A percentile compares a stretch with the other conserved stretches of the same genome.
Evolutionary conservation across 1,284 basidiomycete species (phyloP).

Genomic region (Malassezia obtusa): DNA sequence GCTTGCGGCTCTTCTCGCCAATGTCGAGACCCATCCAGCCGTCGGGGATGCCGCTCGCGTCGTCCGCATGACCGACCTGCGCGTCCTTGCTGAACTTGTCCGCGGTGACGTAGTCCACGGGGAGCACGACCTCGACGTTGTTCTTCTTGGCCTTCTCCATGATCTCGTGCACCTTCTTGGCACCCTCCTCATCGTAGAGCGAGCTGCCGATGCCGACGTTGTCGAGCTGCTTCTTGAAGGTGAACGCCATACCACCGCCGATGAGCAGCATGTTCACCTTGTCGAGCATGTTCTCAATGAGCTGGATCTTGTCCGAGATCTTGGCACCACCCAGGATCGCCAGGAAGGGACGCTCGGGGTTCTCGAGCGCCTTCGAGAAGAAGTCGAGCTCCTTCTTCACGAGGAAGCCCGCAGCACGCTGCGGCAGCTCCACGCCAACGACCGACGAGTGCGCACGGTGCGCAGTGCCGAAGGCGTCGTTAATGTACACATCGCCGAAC

Average conservation of each 20-base stretch:
- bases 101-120: slow-evolving; percentile 84
- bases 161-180: slow-evolving; percentile 72
- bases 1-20: slow-evolving; percentile 60
- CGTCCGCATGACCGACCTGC: slow-evolving; percentile 64
- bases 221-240: slow-evolving; percentile 91
- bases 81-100: slow-evolving; percentile 94
- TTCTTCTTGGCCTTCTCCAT: slow-evolving; percentile 88
- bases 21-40: slow-evolving; percentile 83
- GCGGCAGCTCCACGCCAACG: slow-evolving; percentile 89
- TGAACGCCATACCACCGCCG: slow-evolving; percentile 97
- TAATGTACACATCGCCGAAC: slow-evolving; percentile 93
- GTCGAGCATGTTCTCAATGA: slow-evolving; percentile 98
- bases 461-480: slow-evolving; percentile 97
- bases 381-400: slow-evolving; percentile 99
- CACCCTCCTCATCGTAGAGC: slow-evolving; percentile 81
- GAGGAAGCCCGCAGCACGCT: slow-evolving; percentile 87
- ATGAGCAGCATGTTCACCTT: slow-evolving; percentile 96
- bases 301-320: slow-evolving; percentile 96
- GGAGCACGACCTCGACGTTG: slow-evolving; percentile 89
- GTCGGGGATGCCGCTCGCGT: slow-evolving; percentile 67
- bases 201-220: slow-evolving; percentile 77
- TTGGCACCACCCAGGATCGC: slow-evolving; percentile 98
- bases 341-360: slow-evolving; percentile 87
- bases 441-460: slow-evolving; percentile 97
- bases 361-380: slow-evolving; percentile 94